Evolutionary conservation across 768 basidiomycete genomes (phyloP).

Genomic region (Boletus rex-veris): DNA sequence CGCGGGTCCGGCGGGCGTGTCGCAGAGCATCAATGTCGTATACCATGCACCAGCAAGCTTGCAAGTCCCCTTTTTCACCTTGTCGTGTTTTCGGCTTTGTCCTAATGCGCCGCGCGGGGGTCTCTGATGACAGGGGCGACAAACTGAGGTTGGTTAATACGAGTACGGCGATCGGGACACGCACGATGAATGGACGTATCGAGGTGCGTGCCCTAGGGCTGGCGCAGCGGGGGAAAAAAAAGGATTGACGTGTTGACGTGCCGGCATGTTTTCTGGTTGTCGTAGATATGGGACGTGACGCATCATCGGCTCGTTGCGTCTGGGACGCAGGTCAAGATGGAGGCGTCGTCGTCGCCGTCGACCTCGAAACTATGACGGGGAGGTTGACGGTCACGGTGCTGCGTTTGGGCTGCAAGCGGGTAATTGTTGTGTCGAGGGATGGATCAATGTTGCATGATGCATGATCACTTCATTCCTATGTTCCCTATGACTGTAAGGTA

Average conservation of each 20-base stretch:
- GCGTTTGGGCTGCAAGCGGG: no score
- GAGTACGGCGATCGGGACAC: constrained; percentile 31
- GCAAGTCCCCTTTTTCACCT: constrained; percentile 26
- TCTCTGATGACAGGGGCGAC: constrained; percentile 37
- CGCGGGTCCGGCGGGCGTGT: constrained; percentile 34
- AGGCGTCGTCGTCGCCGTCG: constrained; percentile 3
- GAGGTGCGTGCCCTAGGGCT: constrained; percentile 32
- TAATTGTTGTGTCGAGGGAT: no score
- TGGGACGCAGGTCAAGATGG: constrained; percentile 41
- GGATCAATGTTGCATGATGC: no score
- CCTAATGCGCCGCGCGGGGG: background rate
- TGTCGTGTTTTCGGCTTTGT: background rate
- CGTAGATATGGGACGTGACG: constrained; percentile 41
- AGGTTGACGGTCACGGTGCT: no score
- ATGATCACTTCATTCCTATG: no score
- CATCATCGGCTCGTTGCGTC: constrained; percentile 41
- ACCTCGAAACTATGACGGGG: constrained; percentile 15
- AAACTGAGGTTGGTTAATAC: constrained; percentile 41
- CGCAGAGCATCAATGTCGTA: constrained; percentile 43
- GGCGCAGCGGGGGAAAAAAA: no score
- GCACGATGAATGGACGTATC: constrained; percentile 33
- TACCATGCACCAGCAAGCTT: constrained; percentile 41
- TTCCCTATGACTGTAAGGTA: no score
- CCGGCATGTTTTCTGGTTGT: no score
- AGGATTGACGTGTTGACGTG: background rate